Percentiles rank a stretch among this genome's conserved stretches.
phyloP scores from a whole-genome alignment of 2,329 filamentous ascomycete genomes.

The Aspergillus jensenii region DNA sequence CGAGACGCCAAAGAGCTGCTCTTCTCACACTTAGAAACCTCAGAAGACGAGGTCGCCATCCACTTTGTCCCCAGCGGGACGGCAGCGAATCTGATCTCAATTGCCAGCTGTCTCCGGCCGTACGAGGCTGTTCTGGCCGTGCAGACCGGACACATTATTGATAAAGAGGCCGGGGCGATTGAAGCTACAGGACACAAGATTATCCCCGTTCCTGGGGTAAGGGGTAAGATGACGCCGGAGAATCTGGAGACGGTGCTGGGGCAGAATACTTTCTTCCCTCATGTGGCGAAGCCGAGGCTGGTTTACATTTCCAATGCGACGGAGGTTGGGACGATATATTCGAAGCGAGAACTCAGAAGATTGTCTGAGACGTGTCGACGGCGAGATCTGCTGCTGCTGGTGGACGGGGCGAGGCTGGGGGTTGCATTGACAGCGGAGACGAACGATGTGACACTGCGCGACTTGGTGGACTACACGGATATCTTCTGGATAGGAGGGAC shows the following conservation, averaged over 20 bases:
- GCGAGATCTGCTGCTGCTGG: constrained; percentile 44
- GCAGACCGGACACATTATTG: constrained; percentile 51
- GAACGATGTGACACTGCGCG: constrained; percentile 47
- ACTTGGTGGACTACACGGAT: constrained; percentile 50
- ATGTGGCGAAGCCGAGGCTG: constrained; percentile 53
- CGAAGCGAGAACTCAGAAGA: constrained; percentile 41
- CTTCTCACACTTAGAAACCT: constrained; percentile 29
- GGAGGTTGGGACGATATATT: constrained; percentile 52
- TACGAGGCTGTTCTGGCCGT: constrained; percentile 55
- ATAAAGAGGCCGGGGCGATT: constrained; percentile 52
- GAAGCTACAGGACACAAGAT: constrained; percentile 55
- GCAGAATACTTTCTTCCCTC: constrained; percentile 53
- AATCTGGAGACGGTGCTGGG: constrained; percentile 45
- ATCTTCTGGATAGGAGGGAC: constrained; percentile 58
- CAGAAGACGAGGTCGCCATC: constrained; percentile 45
- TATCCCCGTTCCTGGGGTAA: constrained; percentile 47
- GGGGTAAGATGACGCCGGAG: constrained; percentile 50
- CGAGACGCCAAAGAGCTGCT: constrained; percentile 45
- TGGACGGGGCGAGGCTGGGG: constrained; percentile 51
- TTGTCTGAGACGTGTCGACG: constrained; percentile 47
- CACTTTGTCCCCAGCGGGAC: constrained; percentile 56
- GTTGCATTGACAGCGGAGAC: constrained; percentile 44
- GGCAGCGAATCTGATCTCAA: constrained; percentile 54
- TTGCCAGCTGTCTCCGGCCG: constrained; percentile 51
- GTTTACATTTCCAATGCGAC: constrained; percentile 56